Base-by-base conservation (phyloP, 768 basidiomycete species). In the Panaeolus papilionaceus region DNA sequence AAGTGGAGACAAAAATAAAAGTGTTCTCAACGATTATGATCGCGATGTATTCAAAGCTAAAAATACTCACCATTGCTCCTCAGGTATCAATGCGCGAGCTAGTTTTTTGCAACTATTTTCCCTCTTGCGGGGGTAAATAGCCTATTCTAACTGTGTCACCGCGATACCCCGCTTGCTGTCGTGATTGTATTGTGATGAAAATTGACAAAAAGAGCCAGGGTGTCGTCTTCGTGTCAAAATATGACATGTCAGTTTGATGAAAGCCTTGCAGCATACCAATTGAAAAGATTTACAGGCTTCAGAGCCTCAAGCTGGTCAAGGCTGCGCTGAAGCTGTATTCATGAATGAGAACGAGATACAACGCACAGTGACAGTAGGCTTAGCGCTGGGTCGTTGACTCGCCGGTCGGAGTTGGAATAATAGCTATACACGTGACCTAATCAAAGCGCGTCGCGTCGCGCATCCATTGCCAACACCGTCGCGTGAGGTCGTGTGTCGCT, bases 151-250 rank as follows among this genome's bases (percentile, higher is more conserved):
- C 1, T 16, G 5, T 0, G 42, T 58, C 28, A 33, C 54, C 54
- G 54, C 16, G 54, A 58, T 28, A 58, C 54, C 54, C 54, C 54
- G 54, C 54, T 12, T 16, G 5, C 42, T 44, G 12, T 44, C 42
- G 42, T 44, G 23, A 23, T 23, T 23, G 23, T 23, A 23, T 23
- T 23, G 23, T 23, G 42, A 44, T 33, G 33, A 33, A 33, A 44
- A 16, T 6, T 18, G 20, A 23, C n/a, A 26, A 20, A 4, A 51
- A 23, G 7, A 26, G 18, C 7, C 47, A 47, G 18, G 18, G 39
- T 40, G 20, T 51, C 47, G 6, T 9, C 20, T 6, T 9, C 26
- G 18, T 51, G 47, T 23, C 26, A 20, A 23, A 51, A 47, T 16
- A 20, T 16, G 14, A 23, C 5, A 33, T 33, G 33, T 33, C 33